Percentiles rank a stretch among this genome's conserved stretches.
These are phyloP conservation scores for Boletus barrowsii DNA, from an alignment of 768 basidiomycete genomes.

Conservation along the genomic window DNA sequence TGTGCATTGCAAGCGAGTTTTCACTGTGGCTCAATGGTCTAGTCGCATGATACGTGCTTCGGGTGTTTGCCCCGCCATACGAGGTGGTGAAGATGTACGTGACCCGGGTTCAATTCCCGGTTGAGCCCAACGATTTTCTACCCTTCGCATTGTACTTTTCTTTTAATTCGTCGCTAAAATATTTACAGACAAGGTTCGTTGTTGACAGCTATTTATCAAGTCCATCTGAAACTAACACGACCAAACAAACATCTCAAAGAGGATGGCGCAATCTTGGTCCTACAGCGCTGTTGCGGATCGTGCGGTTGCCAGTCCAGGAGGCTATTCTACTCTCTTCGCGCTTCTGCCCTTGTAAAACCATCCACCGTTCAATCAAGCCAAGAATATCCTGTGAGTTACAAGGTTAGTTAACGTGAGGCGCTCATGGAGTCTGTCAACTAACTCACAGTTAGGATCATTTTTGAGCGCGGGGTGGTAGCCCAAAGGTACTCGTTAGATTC, in stretches of 20 bases:
- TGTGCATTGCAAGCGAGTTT: too few relatives aligned
- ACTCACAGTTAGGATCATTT: conserved; percentile 20
- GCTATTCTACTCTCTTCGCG: conserved; percentile 10
- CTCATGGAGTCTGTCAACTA: neutral
- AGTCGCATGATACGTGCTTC: conserved; percentile 38
- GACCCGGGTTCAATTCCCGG: conserved; percentile 38
- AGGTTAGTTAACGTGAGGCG: neutral
- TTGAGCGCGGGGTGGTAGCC: conserved; percentile 14
- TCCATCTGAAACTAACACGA: conserved; percentile 13
- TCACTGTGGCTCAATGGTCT: conserved; percentile 31
- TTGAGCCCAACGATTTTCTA: conserved; percentile 15
- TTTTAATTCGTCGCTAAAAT: neutral
- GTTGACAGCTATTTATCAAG: conserved; percentile 17
- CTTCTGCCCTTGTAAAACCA: conserved; percentile 15
- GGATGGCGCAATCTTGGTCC: conserved; percentile 26
- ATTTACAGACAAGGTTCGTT: neutral
- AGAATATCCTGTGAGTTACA: conserved; percentile 25
- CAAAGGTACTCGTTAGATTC: conserved; percentile 22
- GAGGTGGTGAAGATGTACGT: conserved; percentile 34
- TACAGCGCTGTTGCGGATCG: conserved; percentile 14
- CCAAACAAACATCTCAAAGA: conserved; percentile 5
- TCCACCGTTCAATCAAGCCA: conserved; percentile 27
- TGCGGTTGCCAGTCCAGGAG: neutral
- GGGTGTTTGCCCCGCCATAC: conserved; percentile 17
- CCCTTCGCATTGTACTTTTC: too few relatives aligned